Conservation (phyloP, 2,329 filamentous ascomycete genomes). For the Orbilia quercus region DNA sequence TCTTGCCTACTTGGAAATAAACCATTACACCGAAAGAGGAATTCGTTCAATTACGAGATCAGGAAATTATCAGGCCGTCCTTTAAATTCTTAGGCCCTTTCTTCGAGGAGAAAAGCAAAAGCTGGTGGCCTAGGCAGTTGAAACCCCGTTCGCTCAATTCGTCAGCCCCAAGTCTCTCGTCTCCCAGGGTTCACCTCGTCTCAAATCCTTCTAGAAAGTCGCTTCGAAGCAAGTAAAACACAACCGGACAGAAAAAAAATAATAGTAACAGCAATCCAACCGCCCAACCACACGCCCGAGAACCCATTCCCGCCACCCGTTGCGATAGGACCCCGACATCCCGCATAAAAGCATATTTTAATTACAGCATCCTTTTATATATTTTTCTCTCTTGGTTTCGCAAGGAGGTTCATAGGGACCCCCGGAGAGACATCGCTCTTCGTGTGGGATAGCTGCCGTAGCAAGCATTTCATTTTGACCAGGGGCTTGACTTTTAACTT, state of each 20-base stretch:
- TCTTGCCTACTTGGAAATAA: slow-evolving; percentile 21
- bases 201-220: slow-evolving; percentile 57
- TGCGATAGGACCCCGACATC: slow-evolving; percentile 45
- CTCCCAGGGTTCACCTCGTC: slow-evolving; percentile 57
- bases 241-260: slow-evolving; percentile 40
- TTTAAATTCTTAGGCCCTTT: slow-evolving; percentile 11
- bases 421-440: slow-evolving; percentile 17
- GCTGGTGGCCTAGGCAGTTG: slow-evolving; percentile 47
- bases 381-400: too few relatives aligned
- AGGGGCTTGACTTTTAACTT: slow-evolving; percentile 38
- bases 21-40: slow-evolving; percentile 14
- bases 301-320: slow-evolving; percentile 41
- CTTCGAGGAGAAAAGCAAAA: slow-evolving; percentile 24
- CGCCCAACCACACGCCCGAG: slow-evolving; percentile 33
- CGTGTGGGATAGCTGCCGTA: slow-evolving; percentile 18
- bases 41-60: slow-evolving; percentile 37
- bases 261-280: slow-evolving; percentile 40
- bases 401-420: slow-evolving; percentile 30
- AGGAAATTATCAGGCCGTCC: slow-evolving; percentile 27
- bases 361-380: slow-evolving; percentile 40
- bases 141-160: slow-evolving; percentile 50
- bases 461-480: slow-evolving; percentile 26
- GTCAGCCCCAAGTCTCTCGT: slow-evolving; percentile 54
- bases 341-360: slow-evolving; percentile 47
- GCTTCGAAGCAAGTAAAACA: slow-evolving; percentile 56